Evolutionary conservation across 1,139 yeast genomes (phyloP).

Genomic region (Suhomyces ambrosiae): DNA sequence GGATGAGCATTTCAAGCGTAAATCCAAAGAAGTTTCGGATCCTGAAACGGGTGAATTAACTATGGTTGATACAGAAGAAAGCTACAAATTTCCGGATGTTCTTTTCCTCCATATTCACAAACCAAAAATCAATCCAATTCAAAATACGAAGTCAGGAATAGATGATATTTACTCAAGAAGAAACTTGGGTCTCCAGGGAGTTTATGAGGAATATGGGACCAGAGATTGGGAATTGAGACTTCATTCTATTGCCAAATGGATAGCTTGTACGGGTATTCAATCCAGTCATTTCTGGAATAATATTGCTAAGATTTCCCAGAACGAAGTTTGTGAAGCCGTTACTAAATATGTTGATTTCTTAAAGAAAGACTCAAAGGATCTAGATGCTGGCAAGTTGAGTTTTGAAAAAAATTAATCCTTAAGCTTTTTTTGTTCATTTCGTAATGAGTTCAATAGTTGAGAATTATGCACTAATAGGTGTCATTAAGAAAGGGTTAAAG

Average conservation of each 20-base stretch:
- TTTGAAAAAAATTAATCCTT: slow-evolving; percentile 1
- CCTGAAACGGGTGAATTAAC: slow-evolving; percentile 7
- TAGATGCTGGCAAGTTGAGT: slow-evolving; percentile 13
- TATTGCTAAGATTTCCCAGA: slow-evolving; percentile 23
- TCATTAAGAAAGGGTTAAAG: no score
- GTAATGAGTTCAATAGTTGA: no score
- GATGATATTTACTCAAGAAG: slow-evolving; percentile 24
- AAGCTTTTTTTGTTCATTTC: neutral
- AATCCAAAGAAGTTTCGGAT: slow-evolving; percentile 4
- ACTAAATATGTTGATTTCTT: slow-evolving; percentile 31
- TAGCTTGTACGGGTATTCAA: slow-evolving; percentile 36
- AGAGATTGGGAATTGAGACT: slow-evolving; percentile 40
- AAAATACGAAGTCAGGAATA: slow-evolving; percentile 23
- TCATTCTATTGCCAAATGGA: slow-evolving; percentile 38
- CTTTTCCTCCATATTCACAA: slow-evolving; percentile 46
- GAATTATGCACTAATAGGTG: no score
- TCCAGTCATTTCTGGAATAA: slow-evolving; percentile 27
- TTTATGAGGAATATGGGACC: slow-evolving; percentile 19
- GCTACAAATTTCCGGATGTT: slow-evolving; percentile 27
- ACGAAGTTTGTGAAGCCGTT: slow-evolving; percentile 28
- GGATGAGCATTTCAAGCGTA: slow-evolving; percentile 13
- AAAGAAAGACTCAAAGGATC: slow-evolving; percentile 24
- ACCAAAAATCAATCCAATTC: slow-evolving; percentile 42
- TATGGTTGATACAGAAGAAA: slow-evolving; percentile 3
- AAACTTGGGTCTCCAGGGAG: slow-evolving; percentile 25